phyloP scores from a whole-genome alignment of 148 eudicot species.

The Oxyria digyna region DNA sequence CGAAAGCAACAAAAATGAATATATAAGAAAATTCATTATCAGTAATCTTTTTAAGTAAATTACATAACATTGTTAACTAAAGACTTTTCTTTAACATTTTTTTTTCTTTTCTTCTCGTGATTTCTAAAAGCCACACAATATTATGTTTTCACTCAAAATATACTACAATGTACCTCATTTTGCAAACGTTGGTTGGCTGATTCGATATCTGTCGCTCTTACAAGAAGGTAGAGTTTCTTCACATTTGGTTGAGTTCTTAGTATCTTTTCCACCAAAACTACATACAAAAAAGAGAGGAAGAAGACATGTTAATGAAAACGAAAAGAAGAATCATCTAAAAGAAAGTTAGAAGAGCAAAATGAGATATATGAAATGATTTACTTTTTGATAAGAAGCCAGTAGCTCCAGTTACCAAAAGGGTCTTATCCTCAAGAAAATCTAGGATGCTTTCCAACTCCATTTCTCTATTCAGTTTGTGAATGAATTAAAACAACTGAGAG shows the following conservation, averaged over 20 bases:
- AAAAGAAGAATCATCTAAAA: background rate
- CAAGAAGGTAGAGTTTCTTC: slow-evolving; percentile 59
- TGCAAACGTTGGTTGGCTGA: slow-evolving; percentile 52
- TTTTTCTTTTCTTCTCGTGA: no score
- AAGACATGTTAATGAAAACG: background rate
- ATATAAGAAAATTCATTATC: no score
- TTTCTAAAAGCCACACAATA: no score
- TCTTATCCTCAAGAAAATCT: slow-evolving; percentile 33
- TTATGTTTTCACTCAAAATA: no score
- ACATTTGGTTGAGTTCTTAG: slow-evolving; percentile 73
- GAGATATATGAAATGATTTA: slow-evolving; percentile 7
- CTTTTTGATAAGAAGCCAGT: slow-evolving; percentile 66
- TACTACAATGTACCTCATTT: slow-evolving; percentile 31
- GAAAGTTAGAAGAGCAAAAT: background rate
- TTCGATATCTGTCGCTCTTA: slow-evolving; percentile 46
- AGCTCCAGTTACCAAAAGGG: slow-evolving; percentile 55
- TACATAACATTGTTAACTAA: no score
- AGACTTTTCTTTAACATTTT: no score
- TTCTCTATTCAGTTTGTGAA: no score
- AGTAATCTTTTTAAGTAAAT: no score
- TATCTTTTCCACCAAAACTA: slow-evolving; percentile 65
- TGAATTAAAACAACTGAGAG: no score
- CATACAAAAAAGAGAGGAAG: background rate
- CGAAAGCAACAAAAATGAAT: background rate
- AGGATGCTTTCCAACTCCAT: slow-evolving; percentile 41